Percentiles rank a stretch among this genome's conserved stretches.
phyloP scores from a whole-genome alignment of 495 filamentous ascomycete genomes.

The Xylaria cubensis region DNA sequence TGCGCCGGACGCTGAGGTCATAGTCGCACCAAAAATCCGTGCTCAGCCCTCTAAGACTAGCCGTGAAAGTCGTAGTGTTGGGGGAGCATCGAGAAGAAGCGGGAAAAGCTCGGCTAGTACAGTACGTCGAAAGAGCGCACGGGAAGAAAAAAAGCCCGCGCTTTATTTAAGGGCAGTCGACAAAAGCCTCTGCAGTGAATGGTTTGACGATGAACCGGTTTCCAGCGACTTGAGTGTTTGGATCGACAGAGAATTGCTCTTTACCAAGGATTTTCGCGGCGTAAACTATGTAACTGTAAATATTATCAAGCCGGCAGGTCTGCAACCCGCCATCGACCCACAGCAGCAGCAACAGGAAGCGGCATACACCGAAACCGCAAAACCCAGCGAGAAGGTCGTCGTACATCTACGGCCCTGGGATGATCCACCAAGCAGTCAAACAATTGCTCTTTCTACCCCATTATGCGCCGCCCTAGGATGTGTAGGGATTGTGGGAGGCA shows the following conservation, averaged over 20 bases:
- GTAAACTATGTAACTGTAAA: conserved; percentile 76
- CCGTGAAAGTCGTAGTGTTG: conserved; percentile 73
- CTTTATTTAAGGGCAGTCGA: conserved; percentile 82
- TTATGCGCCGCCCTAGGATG: conserved; percentile 75
- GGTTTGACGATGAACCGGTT: conserved; percentile 70
- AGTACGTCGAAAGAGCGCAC: conserved; percentile 62
- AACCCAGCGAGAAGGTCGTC: conserved; percentile 72
- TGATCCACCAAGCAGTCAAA: conserved; percentile 80
- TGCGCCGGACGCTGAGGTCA: conserved; percentile 90
- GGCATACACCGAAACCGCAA: conserved; percentile 56
- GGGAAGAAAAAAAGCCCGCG: conserved; percentile 66
- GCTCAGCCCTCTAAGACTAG: conserved; percentile 52
- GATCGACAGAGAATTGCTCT: conserved; percentile 78
- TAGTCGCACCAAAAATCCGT: conserved; percentile 86
- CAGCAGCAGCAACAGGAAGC: conserved; percentile 70
- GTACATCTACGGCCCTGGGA: conserved; percentile 81
- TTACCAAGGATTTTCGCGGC: conserved; percentile 71
- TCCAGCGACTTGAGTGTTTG: conserved; percentile 76
- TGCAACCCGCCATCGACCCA: conserved; percentile 77
- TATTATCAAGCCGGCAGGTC: conserved; percentile 77
- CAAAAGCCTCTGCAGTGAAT: conserved; percentile 66
- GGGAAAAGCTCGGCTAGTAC: conserved; percentile 76
- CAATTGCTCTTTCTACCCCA: conserved; percentile 75
- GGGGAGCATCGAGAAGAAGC: conserved; percentile 70
- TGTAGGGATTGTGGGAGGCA: conserved; percentile 80